These are phyloP conservation scores for Plectranthus barbatus DNA, from an alignment of 257 asterid species.

Conservation along the genomic window DNA sequence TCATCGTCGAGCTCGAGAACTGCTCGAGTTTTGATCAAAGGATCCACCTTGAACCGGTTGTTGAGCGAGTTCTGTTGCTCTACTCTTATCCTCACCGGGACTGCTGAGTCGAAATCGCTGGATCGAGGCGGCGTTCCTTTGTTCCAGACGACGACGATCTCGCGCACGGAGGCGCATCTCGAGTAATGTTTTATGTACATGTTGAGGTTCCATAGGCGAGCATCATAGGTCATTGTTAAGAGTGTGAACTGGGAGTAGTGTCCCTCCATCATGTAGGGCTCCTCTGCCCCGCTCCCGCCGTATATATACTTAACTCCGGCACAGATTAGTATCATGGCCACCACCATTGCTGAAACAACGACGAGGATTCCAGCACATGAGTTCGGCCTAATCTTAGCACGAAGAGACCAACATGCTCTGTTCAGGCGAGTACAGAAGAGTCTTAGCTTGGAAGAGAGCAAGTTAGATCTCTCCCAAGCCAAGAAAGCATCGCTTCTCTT, in stretches of 20 bases:
- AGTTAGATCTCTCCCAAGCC: conserved; percentile 45
- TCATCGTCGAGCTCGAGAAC: conserved; percentile 97
- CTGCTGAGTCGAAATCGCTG: conserved; percentile 68
- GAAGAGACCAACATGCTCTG: conserved; percentile 47
- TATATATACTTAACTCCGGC: conserved; percentile 47
- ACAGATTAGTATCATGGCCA: conserved; percentile 40
- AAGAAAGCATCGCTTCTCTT: conserved; percentile 58
- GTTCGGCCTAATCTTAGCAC: conserved; percentile 47
- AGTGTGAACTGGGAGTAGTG: conserved; percentile 84
- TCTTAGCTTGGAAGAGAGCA: conserved; percentile 53
- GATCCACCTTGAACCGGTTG: conserved; percentile 75
- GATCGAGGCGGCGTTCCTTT: conserved; percentile 66
- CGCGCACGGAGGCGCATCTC: conserved; percentile 83
- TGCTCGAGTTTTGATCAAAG: conserved; percentile 63
- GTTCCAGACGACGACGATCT: conserved; percentile 96
- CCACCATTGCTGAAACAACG: conserved; percentile 25
- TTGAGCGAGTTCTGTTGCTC: conserved; percentile 74
- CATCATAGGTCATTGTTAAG: conserved; percentile 86
- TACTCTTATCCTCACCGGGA: conserved; percentile 72
- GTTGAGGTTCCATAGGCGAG: too few species aligned
- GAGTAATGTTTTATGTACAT: conserved; percentile 89
- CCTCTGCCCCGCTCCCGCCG: conserved; percentile 89
- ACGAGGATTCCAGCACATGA: conserved; percentile 41
- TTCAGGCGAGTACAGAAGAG: conserved; percentile 67
- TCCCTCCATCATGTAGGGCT: conserved; percentile 56